phyloP scores from a whole-genome alignment of 495 filamentous ascomycete genomes.

The Aspergillus cavernicola region DNA sequence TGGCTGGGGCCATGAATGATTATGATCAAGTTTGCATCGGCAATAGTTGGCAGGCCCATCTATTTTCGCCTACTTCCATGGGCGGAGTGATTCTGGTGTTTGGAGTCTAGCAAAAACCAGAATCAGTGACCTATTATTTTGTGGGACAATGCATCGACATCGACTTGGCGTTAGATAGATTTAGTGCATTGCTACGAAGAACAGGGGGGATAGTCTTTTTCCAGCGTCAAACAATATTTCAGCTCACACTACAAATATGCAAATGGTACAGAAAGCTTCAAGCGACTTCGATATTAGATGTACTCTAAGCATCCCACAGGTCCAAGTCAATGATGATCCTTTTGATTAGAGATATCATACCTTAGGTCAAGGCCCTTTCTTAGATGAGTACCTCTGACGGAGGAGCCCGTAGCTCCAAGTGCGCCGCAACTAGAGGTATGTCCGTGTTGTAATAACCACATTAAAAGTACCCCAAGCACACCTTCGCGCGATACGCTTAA shows the following conservation, averaged over 20 bases:
- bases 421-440: too few relatives aligned
- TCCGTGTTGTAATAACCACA: too few relatives aligned
- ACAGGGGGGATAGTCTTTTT: too few relatives aligned
- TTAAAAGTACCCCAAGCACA: too few relatives aligned
- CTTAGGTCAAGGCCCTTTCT: too few relatives aligned
- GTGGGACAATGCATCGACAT: constrained; percentile 6
- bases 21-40: constrained; percentile 3
- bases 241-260: background rate
- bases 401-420: too few relatives aligned
- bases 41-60: constrained; percentile 16
- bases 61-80: constrained; percentile 5
- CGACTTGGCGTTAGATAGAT: constrained; percentile 2
- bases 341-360: background rate
- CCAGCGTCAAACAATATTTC: too few relatives aligned
- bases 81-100: background rate
- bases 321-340: too few relatives aligned
- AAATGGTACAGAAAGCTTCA: background rate
- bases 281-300: background rate
- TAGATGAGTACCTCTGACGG: too few relatives aligned
- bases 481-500: too few relatives aligned
- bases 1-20: constrained; percentile 6
- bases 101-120: constrained; percentile 5
- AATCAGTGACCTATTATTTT: background rate
- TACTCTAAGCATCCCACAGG: too few relatives aligned
- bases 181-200: too few relatives aligned